phyloP scores from a whole-genome alignment of 192 early-diverging fungal species.

The Coemansia asiatica region DNA sequence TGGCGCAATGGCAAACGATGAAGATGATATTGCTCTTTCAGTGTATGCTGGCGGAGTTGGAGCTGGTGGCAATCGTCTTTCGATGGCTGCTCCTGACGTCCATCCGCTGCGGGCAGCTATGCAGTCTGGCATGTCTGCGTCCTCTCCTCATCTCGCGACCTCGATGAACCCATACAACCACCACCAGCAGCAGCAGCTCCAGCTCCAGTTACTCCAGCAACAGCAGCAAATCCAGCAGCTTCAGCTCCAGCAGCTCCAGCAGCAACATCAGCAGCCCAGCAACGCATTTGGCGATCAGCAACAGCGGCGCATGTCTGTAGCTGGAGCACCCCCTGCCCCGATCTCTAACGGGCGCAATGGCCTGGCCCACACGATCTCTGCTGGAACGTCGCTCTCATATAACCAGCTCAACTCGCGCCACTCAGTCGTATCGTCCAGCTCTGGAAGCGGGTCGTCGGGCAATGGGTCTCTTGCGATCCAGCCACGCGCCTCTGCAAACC shows the following conservation, averaged over 20 bases:
- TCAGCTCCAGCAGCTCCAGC: conserved; percentile 26
- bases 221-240: conserved; percentile 35
- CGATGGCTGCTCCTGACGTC: conserved; percentile 43
- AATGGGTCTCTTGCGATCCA: conserved; percentile 45
- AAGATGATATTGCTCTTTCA: conserved; percentile 53
- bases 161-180: conserved; percentile 25
- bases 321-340: conserved; percentile 7
- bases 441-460: conserved; percentile 44
- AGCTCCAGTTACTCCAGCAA: conserved; percentile 19
- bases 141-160: conserved; percentile 47
- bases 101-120: conserved; percentile 56
- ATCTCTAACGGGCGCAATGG: conserved; percentile 15
- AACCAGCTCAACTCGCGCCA: conserved; percentile 46
- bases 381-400: conserved; percentile 13
- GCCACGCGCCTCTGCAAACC: conserved; percentile 36
- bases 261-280: conserved; percentile 16
- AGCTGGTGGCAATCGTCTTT: conserved; percentile 29
- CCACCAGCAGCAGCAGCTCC: conserved; percentile 23
- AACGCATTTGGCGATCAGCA: conserved; percentile 27
- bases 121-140: conserved; percentile 55
- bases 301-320: conserved; percentile 45
- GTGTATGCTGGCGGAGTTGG: conserved; percentile 23
- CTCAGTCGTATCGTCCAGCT: conserved; percentile 48
- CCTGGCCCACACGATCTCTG: conserved; percentile 17
- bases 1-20: conserved; percentile 20